phyloP scores from a whole-genome alignment of 73 alveolate genomes.

The Effrenium voratum region DNA sequence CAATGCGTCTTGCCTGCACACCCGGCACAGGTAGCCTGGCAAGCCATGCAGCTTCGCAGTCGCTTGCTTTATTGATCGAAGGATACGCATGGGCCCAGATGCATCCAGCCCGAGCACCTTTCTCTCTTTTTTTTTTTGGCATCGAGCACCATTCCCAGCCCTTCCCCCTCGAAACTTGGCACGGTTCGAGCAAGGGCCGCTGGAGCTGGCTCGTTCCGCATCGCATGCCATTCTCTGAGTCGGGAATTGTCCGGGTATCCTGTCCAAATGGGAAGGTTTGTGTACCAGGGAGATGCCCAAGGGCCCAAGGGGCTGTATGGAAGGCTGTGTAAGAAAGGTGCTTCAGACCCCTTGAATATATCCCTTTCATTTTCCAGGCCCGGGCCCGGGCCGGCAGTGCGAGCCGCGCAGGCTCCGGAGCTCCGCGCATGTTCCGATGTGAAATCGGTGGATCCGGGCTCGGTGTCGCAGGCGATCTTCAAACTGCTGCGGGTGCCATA shows the following conservation, averaged over 20 bases:
- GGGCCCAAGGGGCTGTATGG: no score
- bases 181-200: background rate
- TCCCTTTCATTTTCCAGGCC: no score
- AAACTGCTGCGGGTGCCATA: background rate
- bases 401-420: no score
- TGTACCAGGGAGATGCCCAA: no score
- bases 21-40: no score
- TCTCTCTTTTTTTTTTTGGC: background rate
- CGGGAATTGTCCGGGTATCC: background rate
- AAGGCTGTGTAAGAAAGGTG: no score
- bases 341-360: background rate
- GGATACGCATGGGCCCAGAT: background rate
- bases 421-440: no score
- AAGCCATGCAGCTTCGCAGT: no score
- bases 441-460: no score
- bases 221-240: background rate
- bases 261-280: no score
- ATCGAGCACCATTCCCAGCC: background rate
- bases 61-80: background rate
- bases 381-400: no score
- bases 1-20: no score
- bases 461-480: conserved; percentile 67
- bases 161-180: background rate
- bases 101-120: background rate
- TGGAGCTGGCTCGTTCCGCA: background rate